A percentile compares a stretch with the other conserved stretches of the same genome.
Conservation (phyloP, 176 grass and related monocot species). For the Oryza australiensis region DNA sequence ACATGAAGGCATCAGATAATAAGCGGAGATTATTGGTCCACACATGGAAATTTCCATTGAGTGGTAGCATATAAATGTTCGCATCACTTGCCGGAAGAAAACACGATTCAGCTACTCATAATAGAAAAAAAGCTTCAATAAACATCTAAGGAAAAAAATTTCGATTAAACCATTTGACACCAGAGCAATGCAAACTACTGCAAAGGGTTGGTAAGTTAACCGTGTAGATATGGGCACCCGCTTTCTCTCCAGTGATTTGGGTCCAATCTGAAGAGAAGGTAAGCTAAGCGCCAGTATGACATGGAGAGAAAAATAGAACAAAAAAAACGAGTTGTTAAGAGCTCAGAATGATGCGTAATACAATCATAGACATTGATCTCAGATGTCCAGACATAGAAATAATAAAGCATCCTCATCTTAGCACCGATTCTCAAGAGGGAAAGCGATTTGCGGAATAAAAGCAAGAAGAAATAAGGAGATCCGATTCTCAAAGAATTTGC, state of each 20-base stretch:
- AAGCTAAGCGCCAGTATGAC: slow-evolving; percentile 25
- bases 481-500: not conserved
- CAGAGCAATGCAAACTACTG: slow-evolving; percentile 62
- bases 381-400: slow-evolving; percentile 83
- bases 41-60: slow-evolving; percentile 40
- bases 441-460: not conserved
- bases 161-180: slow-evolving; percentile 91
- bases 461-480: too few relatives aligned
- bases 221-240: slow-evolving; percentile 49
- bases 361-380: slow-evolving; percentile 57
- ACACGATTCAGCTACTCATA: not conserved
- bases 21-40: slow-evolving; percentile 64
- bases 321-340: not conserved
- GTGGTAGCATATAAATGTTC: slow-evolving; percentile 55
- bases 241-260: slow-evolving; percentile 38
- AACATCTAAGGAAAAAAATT: not conserved
- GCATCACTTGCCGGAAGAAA: slow-evolving; percentile 40
- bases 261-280: slow-evolving; percentile 32
- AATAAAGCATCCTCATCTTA: slow-evolving; percentile 54
- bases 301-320: not conserved
- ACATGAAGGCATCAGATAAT: slow-evolving; percentile 60
- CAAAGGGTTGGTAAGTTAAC: slow-evolving; percentile 88
- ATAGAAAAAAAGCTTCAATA: not conserved
- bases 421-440: not conserved
- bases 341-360: slow-evolving; percentile 53